phyloP scores from a whole-genome alignment of 441 rosid genomes.

The Raphanus hybrid region DNA sequence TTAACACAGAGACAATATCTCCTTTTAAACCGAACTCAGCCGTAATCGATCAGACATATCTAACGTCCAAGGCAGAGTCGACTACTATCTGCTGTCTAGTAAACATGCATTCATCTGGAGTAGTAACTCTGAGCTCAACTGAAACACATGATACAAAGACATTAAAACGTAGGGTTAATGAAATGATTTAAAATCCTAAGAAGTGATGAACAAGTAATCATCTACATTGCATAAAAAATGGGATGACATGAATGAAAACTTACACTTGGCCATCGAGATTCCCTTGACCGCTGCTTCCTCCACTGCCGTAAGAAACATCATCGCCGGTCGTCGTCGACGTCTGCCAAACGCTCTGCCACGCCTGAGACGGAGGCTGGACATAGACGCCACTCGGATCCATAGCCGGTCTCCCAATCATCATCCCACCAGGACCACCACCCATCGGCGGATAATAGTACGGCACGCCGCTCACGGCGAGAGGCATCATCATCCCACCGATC shows the following conservation, averaged over 20 bases:
- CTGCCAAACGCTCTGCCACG: constrained; percentile 99
- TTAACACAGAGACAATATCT: constrained; percentile 37
- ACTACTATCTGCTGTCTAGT: constrained; percentile 44
- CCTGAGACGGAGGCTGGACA: constrained; percentile 91
- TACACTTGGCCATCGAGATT: constrained; percentile 79
- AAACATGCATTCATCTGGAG: constrained; percentile 32
- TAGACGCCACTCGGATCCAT: constrained; percentile 83
- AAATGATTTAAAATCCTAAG: neutral
- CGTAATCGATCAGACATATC: constrained; percentile 24
- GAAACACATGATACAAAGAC: constrained; percentile 39
- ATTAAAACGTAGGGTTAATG: neutral
- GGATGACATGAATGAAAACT: neutral
- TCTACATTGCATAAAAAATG: constrained; percentile 21
- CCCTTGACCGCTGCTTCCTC: constrained; percentile 69
- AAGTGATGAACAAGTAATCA: constrained; percentile 26
- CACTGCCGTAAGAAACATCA: constrained; percentile 74
- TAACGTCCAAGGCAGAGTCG: constrained; percentile 46
- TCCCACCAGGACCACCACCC: constrained; percentile 76
- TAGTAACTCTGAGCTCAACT: constrained; percentile 44
- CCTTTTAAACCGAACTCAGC: constrained; percentile 41
- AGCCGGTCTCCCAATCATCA: constrained; percentile 95
- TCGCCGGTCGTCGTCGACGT: constrained; percentile 57
- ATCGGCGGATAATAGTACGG: constrained; percentile 92
- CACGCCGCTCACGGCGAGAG: constrained; percentile 75
- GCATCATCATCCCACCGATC: constrained; percentile 52